Percentiles rank a stretch among this genome's conserved stretches.
These are phyloP conservation scores for Caryopteris hybrid DNA, from an alignment of 305 asterid genomes.

Conservation along the genomic window DNA sequence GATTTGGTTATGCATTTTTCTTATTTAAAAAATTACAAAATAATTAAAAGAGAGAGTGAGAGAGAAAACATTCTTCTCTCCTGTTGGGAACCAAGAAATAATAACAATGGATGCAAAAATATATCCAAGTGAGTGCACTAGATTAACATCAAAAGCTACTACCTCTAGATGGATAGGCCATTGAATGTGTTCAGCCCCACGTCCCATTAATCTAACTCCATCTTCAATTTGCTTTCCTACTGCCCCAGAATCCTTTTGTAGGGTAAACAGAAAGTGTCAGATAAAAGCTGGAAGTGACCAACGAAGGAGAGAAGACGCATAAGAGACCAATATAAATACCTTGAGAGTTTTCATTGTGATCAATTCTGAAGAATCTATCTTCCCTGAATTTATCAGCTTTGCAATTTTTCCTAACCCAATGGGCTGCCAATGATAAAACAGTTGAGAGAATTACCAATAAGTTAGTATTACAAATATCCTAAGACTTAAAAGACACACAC, in stretches of 20 bases:
- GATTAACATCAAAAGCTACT: neutral
- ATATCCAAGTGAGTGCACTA: neutral
- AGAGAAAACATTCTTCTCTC: too few species aligned
- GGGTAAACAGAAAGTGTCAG: constrained; percentile 12
- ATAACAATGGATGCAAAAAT: too few species aligned
- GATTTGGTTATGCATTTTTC: too few species aligned
- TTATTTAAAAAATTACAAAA: too few species aligned
- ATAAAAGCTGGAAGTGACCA: neutral
- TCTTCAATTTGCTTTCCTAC: constrained; percentile 89
- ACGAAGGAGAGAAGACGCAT: neutral
- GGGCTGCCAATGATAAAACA: constrained; percentile 54
- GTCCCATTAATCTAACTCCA: constrained; percentile 94
- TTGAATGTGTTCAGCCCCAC: constrained; percentile 68
- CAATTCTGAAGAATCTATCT: constrained; percentile 93
- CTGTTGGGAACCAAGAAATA: too few species aligned
- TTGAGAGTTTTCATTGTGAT: constrained; percentile 96
- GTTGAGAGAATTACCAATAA: neutral
- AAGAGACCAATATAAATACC: constrained; percentile 36
- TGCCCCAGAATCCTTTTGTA: constrained; percentile 72
- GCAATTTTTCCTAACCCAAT: constrained; percentile 95
- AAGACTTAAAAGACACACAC: neutral
- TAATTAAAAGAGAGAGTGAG: too few species aligned
- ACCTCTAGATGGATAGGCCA: constrained; percentile 99
- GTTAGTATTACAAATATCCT: neutral
- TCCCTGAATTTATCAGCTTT: constrained; percentile 87